phyloP scores from a whole-genome alignment of 1,139 yeast species.

The Sugiyamaella xylanicola region DNA sequence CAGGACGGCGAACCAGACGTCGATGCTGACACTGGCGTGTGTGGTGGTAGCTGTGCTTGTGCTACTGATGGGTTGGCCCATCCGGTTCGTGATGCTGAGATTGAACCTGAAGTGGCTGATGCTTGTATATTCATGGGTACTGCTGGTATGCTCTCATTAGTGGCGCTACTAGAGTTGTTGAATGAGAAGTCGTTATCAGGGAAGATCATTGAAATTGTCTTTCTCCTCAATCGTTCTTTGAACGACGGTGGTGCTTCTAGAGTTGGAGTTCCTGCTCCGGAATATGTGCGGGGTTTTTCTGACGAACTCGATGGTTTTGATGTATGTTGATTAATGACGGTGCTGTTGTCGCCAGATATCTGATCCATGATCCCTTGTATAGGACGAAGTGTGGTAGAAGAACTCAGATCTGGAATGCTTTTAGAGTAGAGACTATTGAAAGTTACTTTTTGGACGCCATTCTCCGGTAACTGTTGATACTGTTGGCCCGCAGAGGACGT shows the following conservation, averaged over 20 bases:
- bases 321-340: neutral
- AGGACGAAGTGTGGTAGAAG: neutral
- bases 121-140: neutral
- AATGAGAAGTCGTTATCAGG: neutral
- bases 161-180: neutral
- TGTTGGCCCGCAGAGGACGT: neutral
- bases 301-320: conserved; percentile 5
- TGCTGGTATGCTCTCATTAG: conserved; percentile 1
- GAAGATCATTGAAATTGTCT: conserved; percentile 9
- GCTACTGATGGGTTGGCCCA: neutral
- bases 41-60: neutral
- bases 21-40: neutral
- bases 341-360: neutral
- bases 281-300: neutral
- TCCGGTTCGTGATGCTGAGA: neutral
- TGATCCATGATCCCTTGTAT: neutral
- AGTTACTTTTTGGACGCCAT: conserved; percentile 1
- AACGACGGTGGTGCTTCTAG: conserved; percentile 4
- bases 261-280: neutral
- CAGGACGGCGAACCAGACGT: neutral
- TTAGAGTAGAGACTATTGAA: conserved; percentile 6
- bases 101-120: neutral
- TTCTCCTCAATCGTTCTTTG: conserved; percentile 13
- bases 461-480: neutral
- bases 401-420: conserved; percentile 12